Conservation (phyloP, 2,329 filamentous ascomycete genomes). For the Juglanconis sp. region DNA sequence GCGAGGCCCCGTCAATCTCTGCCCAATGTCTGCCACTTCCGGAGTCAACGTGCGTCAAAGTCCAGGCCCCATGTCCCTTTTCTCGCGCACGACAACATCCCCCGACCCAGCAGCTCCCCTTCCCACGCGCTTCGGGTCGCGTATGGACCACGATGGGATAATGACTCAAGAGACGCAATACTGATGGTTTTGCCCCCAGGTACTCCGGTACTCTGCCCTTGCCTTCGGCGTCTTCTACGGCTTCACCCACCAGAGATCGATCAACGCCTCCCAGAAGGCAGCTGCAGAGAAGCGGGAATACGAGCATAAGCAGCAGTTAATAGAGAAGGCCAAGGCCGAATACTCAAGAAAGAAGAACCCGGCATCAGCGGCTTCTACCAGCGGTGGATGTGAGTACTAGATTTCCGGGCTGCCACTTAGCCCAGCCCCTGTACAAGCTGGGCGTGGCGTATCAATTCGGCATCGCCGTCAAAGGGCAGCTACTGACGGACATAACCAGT, state of each 20-base stretch:
- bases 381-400: slow-evolving; percentile 29
- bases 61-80: slow-evolving; percentile 12
- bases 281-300: slow-evolving; percentile 77
- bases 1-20: slow-evolving; percentile 41
- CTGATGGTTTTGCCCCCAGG: slow-evolving; percentile 52
- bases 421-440: neutral
- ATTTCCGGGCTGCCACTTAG: neutral
- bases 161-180: neutral
- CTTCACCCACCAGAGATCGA: slow-evolving; percentile 84
- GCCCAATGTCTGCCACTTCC: slow-evolving; percentile 60
- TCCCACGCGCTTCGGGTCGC: neutral
- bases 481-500: slow-evolving; percentile 30
- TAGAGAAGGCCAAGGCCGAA: slow-evolving; percentile 88
- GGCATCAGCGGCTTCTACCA: slow-evolving; percentile 30
- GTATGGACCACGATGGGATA: neutral
- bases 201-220: slow-evolving; percentile 94
- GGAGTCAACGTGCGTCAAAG: slow-evolving; percentile 61
- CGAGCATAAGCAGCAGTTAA: slow-evolving; percentile 85
- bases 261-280: slow-evolving; percentile 68
- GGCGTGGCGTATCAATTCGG: slow-evolving; percentile 24
- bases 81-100: slow-evolving; percentile 18
- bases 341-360: slow-evolving; percentile 73
- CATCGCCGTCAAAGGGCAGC: neutral
- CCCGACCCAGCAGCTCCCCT: slow-evolving; percentile 6
- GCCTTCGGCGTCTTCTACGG: slow-evolving; percentile 92